Percentiles rank a stretch among this genome's conserved stretches.
Evolutionary conservation across 1,139 yeast genomes (phyloP).

Genomic region (Blastobotrys arbuscula): DNA sequence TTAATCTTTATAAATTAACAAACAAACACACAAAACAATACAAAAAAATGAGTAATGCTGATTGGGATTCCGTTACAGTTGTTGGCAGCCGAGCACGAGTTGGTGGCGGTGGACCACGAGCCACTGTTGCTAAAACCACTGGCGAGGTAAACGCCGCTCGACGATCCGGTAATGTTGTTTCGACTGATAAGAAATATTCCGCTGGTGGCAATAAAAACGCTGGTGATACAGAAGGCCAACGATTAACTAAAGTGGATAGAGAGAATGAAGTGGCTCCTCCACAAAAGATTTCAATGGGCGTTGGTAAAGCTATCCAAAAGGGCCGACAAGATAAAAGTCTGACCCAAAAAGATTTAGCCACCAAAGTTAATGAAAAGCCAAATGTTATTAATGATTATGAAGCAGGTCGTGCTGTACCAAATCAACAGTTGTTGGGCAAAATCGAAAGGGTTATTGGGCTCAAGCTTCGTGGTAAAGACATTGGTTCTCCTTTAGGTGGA

Average conservation of each 20-base stretch:
- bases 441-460: constrained; percentile 92
- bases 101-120: constrained; percentile 80
- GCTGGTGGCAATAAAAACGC: constrained; percentile 56
- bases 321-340: constrained; percentile 85
- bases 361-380: constrained; percentile 92
- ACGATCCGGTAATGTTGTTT: constrained; percentile 80
- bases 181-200: constrained; percentile 90
- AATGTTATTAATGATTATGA: constrained; percentile 93
- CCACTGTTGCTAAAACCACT: constrained; percentile 70
- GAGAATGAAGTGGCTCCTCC: constrained; percentile 92
- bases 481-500: constrained; percentile 83
- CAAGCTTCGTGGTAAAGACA: constrained; percentile 91
- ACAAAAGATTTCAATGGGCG: constrained; percentile 73
- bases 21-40: not conserved
- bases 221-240: constrained; percentile 86
- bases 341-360: constrained; percentile 95
- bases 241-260: constrained; percentile 87
- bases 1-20: not conserved
- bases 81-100: constrained; percentile 86
- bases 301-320: constrained; percentile 81
- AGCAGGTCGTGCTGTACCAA: constrained; percentile 94
- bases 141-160: constrained; percentile 88
- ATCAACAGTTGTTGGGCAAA: constrained; percentile 89
- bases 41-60: constrained; percentile 35
- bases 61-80: constrained; percentile 86